A percentile compares a stretch with the other conserved stretches of the same genome.
phyloP scores from a whole-genome alignment of 1,284 basidiomycete species.

The Veloporphyrellus conicus region DNA sequence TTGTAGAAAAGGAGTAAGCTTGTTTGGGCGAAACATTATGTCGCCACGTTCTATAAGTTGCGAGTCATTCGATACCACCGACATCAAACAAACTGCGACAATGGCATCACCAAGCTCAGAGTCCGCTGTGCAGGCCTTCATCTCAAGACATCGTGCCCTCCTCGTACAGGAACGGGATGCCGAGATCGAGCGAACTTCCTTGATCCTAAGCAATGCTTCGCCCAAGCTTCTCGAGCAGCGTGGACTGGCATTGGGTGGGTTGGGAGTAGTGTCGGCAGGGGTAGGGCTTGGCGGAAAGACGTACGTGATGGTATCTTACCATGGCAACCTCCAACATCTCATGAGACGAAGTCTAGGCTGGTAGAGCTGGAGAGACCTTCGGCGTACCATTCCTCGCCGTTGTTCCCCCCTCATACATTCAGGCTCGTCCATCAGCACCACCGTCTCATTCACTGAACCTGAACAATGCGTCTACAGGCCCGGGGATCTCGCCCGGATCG shows the following conservation, averaged over 20 bases:
- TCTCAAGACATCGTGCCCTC: slow-evolving; percentile 66
- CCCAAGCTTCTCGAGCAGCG: slow-evolving; percentile 84
- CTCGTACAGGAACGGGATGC: slow-evolving; percentile 72
- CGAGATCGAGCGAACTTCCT: slow-evolving; percentile 77
- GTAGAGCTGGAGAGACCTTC: slow-evolving; percentile 82
- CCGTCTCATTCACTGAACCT: slow-evolving; percentile 4
- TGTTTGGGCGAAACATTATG: neutral
- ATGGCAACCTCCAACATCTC: neutral
- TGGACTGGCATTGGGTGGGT: slow-evolving; percentile 73
- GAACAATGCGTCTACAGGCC: slow-evolving; percentile 39
- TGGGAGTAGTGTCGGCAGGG: slow-evolving; percentile 66
- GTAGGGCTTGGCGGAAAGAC: slow-evolving; percentile 90
- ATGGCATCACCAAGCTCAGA: slow-evolving; percentile 29
- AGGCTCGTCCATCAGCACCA: slow-evolving; percentile 42
- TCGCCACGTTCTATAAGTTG: no score
- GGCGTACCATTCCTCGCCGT: slow-evolving; percentile 68
- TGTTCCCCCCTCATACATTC: slow-evolving; percentile 83
- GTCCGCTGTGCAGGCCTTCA: slow-evolving; percentile 54
- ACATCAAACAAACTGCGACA: neutral
- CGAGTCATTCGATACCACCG: neutral
- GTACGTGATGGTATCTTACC: slow-evolving; percentile 41
- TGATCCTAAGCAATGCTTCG: slow-evolving; percentile 80
- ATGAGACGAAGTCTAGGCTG: slow-evolving; percentile 51
- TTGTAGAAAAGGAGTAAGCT: no score
- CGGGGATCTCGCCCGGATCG: slow-evolving; percentile 81